Conservation (phyloP, 2,329 filamentous ascomycete genomes). For the Penicillium sp. region DNA sequence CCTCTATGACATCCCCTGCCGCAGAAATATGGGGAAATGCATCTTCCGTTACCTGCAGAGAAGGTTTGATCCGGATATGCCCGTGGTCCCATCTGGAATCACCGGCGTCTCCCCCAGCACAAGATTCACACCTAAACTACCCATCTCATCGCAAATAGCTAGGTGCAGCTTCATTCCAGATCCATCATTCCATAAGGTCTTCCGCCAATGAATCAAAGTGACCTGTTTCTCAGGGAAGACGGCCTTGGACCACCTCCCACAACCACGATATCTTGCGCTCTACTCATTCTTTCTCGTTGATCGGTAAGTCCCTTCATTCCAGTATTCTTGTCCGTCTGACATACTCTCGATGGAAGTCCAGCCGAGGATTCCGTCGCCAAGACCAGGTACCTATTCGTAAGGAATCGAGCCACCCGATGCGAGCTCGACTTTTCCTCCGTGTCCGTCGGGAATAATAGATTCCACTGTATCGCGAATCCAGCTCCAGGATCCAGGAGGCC, state of each 20-base stretch:
- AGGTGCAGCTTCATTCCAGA: conserved; percentile 48
- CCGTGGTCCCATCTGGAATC: conserved; percentile 26
- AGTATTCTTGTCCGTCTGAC: conserved; percentile 42
- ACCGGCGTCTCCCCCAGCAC: conserved; percentile 52
- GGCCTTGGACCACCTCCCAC: conserved; percentile 61
- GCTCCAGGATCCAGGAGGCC: conserved; percentile 34
- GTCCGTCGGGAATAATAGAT: conserved; percentile 28
- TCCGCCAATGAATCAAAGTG: conserved; percentile 58
- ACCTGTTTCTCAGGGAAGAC: conserved; percentile 58
- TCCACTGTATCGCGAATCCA: conserved; percentile 49
- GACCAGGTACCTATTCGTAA: conserved; percentile 58
- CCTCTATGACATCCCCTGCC: conserved; percentile 63
- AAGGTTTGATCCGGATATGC: conserved; percentile 56
- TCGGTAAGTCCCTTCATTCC: conserved; percentile 46
- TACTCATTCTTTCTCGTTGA: neutral
- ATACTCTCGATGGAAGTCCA: conserved; percentile 51
- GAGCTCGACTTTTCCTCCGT: conserved; percentile 39
- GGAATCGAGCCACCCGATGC: conserved; percentile 47
- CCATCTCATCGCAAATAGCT: conserved; percentile 43
- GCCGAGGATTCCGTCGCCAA: conserved; percentile 58
- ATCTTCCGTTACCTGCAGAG: conserved; percentile 56
- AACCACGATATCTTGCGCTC: conserved; percentile 38
- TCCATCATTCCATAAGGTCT: conserved; percentile 52
- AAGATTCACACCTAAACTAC: conserved; percentile 50
- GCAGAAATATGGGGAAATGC: conserved; percentile 57